phyloP scores from a whole-genome alignment of 257 asterid species.

The Nicotiana knightiana region DNA sequence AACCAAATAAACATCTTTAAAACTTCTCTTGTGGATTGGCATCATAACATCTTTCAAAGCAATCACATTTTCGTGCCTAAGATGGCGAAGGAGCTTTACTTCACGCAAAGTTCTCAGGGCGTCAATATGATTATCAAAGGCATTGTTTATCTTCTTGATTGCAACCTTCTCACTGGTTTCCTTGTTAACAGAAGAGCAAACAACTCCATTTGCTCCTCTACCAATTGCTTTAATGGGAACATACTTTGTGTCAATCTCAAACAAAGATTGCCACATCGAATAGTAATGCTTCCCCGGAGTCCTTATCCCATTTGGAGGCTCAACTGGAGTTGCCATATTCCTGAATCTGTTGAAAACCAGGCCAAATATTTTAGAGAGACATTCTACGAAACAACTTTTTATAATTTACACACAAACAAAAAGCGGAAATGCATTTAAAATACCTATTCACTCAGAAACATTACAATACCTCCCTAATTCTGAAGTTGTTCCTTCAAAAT shows the following conservation, averaged over 20 bases:
- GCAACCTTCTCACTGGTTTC: slow-evolving; percentile 65
- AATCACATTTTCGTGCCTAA: slow-evolving; percentile 58
- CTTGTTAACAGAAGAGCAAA: slow-evolving; percentile 53
- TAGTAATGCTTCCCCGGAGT: slow-evolving; percentile 50
- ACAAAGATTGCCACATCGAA: slow-evolving; percentile 61
- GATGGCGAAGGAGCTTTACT: slow-evolving; percentile 61
- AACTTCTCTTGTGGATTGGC: slow-evolving; percentile 50
- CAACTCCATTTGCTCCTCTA: slow-evolving; percentile 68
- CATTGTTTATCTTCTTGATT: slow-evolving; percentile 56
- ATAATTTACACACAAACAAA: too few relatives aligned
- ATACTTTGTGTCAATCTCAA: slow-evolving; percentile 57
- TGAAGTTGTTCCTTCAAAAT: too few relatives aligned
- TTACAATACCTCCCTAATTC: too few relatives aligned
- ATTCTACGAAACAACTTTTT: too few relatives aligned
- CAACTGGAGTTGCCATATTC: slow-evolving; percentile 67
- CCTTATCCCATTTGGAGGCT: slow-evolving; percentile 56
- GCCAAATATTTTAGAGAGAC: background rate
- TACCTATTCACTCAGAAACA: too few relatives aligned
- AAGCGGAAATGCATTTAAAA: too few relatives aligned
- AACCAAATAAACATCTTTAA: slow-evolving; percentile 59
- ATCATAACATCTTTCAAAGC: slow-evolving; percentile 59
- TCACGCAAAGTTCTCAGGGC: slow-evolving; percentile 60
- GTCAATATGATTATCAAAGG: slow-evolving; percentile 56
- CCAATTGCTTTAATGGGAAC: slow-evolving; percentile 69
- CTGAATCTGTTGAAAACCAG: slow-evolving; percentile 7